These are phyloP conservation scores for Fusarium nelsonii DNA, from an alignment of 2,329 filamentous ascomycete genomes.

Conservation along the genomic window DNA sequence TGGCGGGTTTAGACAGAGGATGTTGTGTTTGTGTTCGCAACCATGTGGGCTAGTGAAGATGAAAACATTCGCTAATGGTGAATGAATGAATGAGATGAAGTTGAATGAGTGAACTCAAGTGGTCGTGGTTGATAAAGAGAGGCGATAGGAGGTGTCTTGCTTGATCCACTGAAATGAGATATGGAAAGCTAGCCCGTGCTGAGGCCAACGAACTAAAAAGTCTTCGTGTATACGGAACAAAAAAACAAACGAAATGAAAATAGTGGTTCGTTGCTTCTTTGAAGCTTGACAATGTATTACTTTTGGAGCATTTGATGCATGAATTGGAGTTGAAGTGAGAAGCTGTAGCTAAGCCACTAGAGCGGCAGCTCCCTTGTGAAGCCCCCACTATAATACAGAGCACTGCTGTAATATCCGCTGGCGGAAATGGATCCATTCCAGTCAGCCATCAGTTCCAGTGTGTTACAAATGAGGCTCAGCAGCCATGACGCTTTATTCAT, in stretches of 20 bases:
- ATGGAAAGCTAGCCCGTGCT: constrained; percentile 10
- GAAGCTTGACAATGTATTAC: neutral
- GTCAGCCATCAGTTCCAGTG: neutral
- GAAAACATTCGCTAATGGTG: neutral
- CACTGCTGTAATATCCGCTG: neutral
- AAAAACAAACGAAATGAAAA: neutral
- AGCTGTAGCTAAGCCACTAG: constrained; percentile 16
- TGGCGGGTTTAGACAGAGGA: neutral
- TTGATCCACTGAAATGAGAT: constrained; percentile 22
- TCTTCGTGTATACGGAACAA: neutral
- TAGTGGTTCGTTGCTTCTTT: neutral
- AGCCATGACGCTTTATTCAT: neutral
- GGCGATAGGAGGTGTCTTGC: constrained; percentile 11
- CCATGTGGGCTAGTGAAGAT: neutral
- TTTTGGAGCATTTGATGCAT: neutral
- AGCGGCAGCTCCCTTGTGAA: constrained; percentile 19
- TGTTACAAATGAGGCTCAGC: constrained; percentile 12
- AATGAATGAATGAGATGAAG: neutral
- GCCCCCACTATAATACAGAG: constrained; percentile 18
- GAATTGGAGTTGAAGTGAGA: constrained; percentile 14
- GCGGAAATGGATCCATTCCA: too few species aligned
- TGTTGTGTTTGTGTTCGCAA: too few species aligned
- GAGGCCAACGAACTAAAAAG: neutral
- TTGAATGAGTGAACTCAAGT: constrained; percentile 18
- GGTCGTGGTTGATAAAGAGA: constrained; percentile 13